These are phyloP conservation scores for Glycine soja DNA, from an alignment of 306 rosid species.

Conservation along the genomic window DNA sequence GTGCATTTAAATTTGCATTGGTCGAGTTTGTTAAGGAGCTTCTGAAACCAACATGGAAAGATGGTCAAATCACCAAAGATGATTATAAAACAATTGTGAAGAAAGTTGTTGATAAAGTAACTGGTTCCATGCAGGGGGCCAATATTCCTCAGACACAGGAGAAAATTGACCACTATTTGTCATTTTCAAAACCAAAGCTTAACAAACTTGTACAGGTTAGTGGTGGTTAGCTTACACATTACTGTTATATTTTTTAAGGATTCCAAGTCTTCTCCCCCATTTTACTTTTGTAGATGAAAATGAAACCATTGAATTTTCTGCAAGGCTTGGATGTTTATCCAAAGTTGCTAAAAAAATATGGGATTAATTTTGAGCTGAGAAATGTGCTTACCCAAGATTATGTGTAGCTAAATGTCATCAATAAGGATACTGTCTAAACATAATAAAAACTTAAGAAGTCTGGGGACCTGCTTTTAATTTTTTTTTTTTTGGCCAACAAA, in stretches of 20 bases:
- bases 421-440: not conserved
- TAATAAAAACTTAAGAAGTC: not conserved
- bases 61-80: slow-evolving; percentile 87
- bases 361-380: slow-evolving; percentile 15
- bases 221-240: slow-evolving; percentile 39
- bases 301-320: slow-evolving; percentile 21
- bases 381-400: not conserved
- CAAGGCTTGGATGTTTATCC: slow-evolving; percentile 16
- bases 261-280: not conserved
- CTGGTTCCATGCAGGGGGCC: slow-evolving; percentile 71
- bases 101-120: slow-evolving; percentile 90
- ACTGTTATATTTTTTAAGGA: not conserved
- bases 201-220: slow-evolving; percentile 93
- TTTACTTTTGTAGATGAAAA: slow-evolving; percentile 32
- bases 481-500: not conserved
- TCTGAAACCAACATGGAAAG: slow-evolving; percentile 94
- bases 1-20: slow-evolving; percentile 90
- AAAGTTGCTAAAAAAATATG: slow-evolving; percentile 11
- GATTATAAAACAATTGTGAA: slow-evolving; percentile 93
- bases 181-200: slow-evolving; percentile 79
- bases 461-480: slow-evolving; percentile 12
- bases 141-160: slow-evolving; percentile 82
- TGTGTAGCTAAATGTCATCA: slow-evolving; percentile 16
- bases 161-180: slow-evolving; percentile 82
- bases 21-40: slow-evolving; percentile 94